Evolutionary conservation across 1,139 yeast species (phyloP), one percentile per base, ranked within the genome.

Genomic region (Lodderomyces orthopsilosis): DNA sequence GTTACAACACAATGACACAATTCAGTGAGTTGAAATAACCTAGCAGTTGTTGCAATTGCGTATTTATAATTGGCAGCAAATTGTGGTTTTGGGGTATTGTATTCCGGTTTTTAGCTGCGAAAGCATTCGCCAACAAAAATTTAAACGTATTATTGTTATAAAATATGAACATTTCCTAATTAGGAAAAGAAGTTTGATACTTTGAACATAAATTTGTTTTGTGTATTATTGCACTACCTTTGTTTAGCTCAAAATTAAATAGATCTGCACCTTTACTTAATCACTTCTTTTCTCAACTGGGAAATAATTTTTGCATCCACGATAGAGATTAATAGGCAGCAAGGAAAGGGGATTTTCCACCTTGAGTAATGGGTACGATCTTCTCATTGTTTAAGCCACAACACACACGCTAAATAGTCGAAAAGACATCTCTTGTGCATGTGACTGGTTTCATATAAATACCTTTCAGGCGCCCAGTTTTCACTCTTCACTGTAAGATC

Each of bases 271-370:
- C 15, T 5, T 13, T 27, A 13, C 32, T 27, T 15, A 30, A 15
- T 15, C 19, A 15, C 19, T 15, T 30, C 34, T 30, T 30, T 30
- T 30, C 34, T 30, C 34, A 30, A 30, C 34, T 30, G 18, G 34
- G 34, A 30, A 30, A 30, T 30, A 30, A 30, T n/a, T 27, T 27
- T 27, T n/a, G 15, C 17, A 27, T 13, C 17, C 32, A 27, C 6
- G 3, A 27, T 27, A n/a, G 24, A 24, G 27, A 24, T 9, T 8
- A 27, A 6, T 4, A 6, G 17, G 13, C 2, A 28, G 15, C 4
- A n/a, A 5, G 15, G 17, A 14, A 15, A 19, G 34, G 19, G 12
- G 7, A 15, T 13, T 30, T 30, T 5, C 34, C 19, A 30, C 34
- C 34, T 30, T 30, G 34, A 30, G 34, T 30, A 30, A 30, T 15